Conservation (phyloP, 23 red algal genomes). For the Chondrus crispus region DNA sequence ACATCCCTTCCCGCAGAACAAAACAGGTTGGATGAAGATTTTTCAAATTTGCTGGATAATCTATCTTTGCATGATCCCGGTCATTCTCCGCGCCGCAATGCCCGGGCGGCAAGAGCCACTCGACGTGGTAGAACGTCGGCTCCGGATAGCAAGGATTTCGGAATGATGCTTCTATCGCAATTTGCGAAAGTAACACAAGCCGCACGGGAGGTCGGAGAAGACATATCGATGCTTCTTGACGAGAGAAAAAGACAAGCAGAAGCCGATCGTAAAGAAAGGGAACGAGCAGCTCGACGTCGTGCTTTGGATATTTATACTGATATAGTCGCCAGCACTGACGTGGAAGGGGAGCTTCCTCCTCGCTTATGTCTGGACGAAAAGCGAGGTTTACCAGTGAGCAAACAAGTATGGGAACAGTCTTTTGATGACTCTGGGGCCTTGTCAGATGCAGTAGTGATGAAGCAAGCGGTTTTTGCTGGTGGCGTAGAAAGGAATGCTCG, state of each 20-base stretch:
- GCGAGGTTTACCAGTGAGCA: constrained; percentile 35
- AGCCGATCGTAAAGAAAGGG: constrained; percentile 7
- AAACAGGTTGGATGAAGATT: background rate
- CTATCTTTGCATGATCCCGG: background rate
- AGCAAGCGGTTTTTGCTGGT: constrained; percentile 76
- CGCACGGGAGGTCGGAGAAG: constrained; percentile 38
- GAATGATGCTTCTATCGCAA: constrained; percentile 41
- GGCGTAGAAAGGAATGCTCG: constrained; percentile 71
- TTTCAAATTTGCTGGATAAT: background rate
- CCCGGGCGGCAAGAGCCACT: background rate
- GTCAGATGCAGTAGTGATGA: constrained; percentile 58
- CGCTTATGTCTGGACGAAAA: constrained; percentile 4
- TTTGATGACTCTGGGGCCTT: constrained; percentile 48
- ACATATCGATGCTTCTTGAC: constrained; percentile 29
- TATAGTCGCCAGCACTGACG: constrained; percentile 18
- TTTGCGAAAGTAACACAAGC: constrained; percentile 67
- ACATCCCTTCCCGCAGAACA: background rate
- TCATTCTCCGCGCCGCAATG: background rate
- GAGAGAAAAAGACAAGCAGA: constrained; percentile 21
- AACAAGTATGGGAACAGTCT: constrained; percentile 30
- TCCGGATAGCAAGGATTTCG: background rate
- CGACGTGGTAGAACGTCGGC: background rate
- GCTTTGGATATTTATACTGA: constrained; percentile 68
- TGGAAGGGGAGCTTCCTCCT: constrained; percentile 53
- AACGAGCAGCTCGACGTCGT: constrained; percentile 34